These are phyloP conservation scores for Aspergillus novoparasiticus DNA, from an alignment of 2,329 filamentous ascomycete genomes.

Conservation along the genomic window DNA sequence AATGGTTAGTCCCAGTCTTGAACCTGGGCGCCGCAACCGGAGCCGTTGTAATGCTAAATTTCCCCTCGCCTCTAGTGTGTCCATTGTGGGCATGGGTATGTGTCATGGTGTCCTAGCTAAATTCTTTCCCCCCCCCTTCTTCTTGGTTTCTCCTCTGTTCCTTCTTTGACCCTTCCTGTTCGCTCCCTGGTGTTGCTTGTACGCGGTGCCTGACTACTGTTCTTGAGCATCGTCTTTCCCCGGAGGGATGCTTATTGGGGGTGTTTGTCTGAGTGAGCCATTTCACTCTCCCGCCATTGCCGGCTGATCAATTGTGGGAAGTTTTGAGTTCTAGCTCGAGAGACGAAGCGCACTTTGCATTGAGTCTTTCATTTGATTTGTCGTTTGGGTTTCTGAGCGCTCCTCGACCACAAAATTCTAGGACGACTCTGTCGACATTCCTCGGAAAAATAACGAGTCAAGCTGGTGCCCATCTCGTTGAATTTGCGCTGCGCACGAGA, in stretches of 20 bases:
- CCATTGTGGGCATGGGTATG: slow-evolving; percentile 3
- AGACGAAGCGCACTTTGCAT: not conserved
- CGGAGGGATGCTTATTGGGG: slow-evolving; percentile 11
- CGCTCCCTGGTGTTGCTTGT: slow-evolving; percentile 4
- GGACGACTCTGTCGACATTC: not conserved
- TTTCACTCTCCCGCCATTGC: slow-evolving; percentile 7
- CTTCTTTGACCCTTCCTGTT: not conserved
- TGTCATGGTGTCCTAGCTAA: slow-evolving; percentile 1
- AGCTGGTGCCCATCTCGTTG: not conserved
- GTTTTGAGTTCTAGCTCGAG: not conserved
- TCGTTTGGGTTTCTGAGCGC: not conserved
- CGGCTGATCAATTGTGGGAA: slow-evolving; percentile 1
- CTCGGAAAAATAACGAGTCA: not conserved
- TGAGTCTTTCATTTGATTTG: not conserved
- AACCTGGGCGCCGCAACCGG: slow-evolving; percentile 14
- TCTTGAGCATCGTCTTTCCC: not conserved
- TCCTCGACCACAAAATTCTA: not conserved
- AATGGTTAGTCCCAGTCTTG: slow-evolving; percentile 2
- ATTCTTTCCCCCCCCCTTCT: slow-evolving; percentile 3
- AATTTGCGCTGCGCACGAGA: not conserved
- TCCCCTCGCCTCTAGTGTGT: slow-evolving; percentile 1
- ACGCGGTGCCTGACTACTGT: not conserved
- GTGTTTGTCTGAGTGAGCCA: slow-evolving; percentile 8
- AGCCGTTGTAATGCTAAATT: slow-evolving; percentile 11
- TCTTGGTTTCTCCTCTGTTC: not conserved